Percentiles rank a stretch among this genome's conserved stretches.
Conservation (phyloP, 2,329 filamentous ascomycete genomes). For the Cryphonectria carpinicola region DNA sequence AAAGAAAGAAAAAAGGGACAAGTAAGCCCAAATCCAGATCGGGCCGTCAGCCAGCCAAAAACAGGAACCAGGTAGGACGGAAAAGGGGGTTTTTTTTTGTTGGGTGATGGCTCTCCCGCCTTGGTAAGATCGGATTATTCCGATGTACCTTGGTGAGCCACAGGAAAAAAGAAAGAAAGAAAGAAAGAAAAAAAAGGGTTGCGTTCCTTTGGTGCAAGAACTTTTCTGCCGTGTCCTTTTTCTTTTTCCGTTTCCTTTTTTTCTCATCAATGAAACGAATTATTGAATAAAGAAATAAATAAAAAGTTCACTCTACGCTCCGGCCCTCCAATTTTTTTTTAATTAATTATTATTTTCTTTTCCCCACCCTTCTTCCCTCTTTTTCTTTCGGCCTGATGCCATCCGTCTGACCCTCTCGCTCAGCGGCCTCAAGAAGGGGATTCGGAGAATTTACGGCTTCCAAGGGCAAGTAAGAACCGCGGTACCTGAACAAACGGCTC, state of each 20-base stretch:
- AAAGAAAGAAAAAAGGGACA: not conserved
- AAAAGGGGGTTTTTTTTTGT: not conserved
- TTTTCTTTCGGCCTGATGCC: not conserved
- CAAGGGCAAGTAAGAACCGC: not conserved
- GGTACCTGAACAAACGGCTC: not conserved
- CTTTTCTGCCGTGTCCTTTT: not conserved
- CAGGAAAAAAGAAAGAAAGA: not conserved
- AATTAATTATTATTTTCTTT: too few relatives aligned
- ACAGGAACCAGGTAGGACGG: not conserved
- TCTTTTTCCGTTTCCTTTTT: not conserved
- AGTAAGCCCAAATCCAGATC: not conserved
- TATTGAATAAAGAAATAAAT: too few relatives aligned
- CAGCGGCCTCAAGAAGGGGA: not conserved
- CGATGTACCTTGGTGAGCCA: not conserved
- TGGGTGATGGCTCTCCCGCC: not conserved
- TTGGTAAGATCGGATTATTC: not conserved
- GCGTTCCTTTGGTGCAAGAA: not conserved
- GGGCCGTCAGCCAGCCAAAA: not conserved
- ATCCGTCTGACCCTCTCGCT: not conserved
- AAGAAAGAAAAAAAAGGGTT: too few relatives aligned
- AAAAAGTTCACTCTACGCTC: not conserved
- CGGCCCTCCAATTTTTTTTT: not conserved
- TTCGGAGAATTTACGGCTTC: not conserved
- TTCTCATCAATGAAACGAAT: too few relatives aligned
- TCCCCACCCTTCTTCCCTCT: not conserved